Percentiles rank a stretch among this genome's conserved stretches.
phyloP scores from a whole-genome alignment of 2,329 filamentous ascomycete genomes.

The Sphaerostilbella broomeana region DNA sequence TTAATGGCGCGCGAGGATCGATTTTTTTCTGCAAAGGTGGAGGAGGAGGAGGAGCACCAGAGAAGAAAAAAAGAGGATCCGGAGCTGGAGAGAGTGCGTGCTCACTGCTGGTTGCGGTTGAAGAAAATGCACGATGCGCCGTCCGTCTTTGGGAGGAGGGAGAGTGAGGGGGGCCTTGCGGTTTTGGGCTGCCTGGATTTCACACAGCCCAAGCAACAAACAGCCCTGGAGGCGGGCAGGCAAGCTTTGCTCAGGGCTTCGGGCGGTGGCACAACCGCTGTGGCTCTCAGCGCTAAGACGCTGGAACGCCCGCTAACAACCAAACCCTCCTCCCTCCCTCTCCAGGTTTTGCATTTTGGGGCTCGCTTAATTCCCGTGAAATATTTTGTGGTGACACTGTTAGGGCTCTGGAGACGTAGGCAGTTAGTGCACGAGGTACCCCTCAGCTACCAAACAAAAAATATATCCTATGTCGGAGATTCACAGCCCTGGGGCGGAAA shows the following conservation, averaged over 20 bases:
- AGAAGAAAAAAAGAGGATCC: slow-evolving; percentile 2
- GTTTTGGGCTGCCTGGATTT: no score
- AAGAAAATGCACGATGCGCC: slow-evolving; percentile 18
- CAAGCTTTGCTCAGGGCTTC: no score
- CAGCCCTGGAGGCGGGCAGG: no score
- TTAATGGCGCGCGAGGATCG: slow-evolving; percentile 17
- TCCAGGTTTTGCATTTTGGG: slow-evolving; percentile 5
- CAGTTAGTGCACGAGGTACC: slow-evolving; percentile 14
- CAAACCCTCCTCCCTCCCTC: no score
- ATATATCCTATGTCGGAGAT: no score
- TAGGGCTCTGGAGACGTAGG: slow-evolving; percentile 18
- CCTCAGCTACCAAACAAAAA: no score
- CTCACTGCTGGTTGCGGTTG: slow-evolving; percentile 14
- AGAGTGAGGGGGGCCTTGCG: no score
- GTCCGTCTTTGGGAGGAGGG: slow-evolving; percentile 1
- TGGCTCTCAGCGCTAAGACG: no score
- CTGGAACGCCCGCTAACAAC: no score
- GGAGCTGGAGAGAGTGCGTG: slow-evolving; percentile 13
- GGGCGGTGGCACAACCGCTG: no score
- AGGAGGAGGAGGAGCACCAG: slow-evolving; percentile 6
- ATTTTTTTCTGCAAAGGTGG: slow-evolving; percentile 9
- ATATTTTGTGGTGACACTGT: slow-evolving; percentile 21
- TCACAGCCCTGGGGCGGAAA: no score
- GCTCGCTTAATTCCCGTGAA: slow-evolving; percentile 15
- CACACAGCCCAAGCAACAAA: no score